These are phyloP conservation scores for Brassica hybrid DNA, from an alignment of 441 rosid genomes.

Conservation along the genomic window DNA sequence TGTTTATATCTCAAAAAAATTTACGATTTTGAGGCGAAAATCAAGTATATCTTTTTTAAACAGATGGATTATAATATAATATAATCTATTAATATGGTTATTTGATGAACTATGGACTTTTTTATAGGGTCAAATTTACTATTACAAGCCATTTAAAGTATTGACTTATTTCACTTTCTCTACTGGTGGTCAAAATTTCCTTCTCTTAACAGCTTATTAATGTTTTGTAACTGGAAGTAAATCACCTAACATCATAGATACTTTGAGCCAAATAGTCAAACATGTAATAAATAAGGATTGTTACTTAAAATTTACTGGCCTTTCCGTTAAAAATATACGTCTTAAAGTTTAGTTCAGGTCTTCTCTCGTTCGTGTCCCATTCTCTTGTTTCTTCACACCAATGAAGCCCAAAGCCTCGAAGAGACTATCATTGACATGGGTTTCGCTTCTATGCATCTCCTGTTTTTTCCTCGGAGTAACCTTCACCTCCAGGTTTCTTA, in stretches of 20 bases:
- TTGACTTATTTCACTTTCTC: background rate
- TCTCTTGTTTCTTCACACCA: conserved; percentile 32
- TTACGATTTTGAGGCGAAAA: too few species aligned
- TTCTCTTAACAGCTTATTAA: conserved; percentile 7
- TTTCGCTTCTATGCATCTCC: conserved; percentile 66
- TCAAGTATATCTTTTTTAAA: too few species aligned
- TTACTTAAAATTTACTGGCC: conserved; percentile 19
- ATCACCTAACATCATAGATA: conserved; percentile 27
- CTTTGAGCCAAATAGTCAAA: conserved; percentile 32
- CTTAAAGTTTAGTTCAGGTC: conserved; percentile 23
- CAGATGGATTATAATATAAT: too few species aligned
- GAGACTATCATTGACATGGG: conserved; percentile 63
- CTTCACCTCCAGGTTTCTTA: conserved; percentile 65
- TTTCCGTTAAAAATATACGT: conserved; percentile 19
- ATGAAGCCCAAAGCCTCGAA: conserved; percentile 60
- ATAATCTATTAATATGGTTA: too few species aligned
- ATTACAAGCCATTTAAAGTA: background rate
- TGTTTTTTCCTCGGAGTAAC: conserved; percentile 76
- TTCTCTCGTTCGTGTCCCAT: conserved; percentile 5
- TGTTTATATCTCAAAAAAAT: too few species aligned
- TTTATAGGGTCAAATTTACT: background rate
- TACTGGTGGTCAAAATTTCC: conserved; percentile 27
- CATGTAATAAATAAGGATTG: conserved; percentile 32
- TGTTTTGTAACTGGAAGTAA: conserved; percentile 23
- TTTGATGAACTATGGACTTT: background rate